Evolutionary conservation across 2,329 filamentous ascomycete genomes (phyloP).

Genomic region (Beauveria sp.): DNA sequence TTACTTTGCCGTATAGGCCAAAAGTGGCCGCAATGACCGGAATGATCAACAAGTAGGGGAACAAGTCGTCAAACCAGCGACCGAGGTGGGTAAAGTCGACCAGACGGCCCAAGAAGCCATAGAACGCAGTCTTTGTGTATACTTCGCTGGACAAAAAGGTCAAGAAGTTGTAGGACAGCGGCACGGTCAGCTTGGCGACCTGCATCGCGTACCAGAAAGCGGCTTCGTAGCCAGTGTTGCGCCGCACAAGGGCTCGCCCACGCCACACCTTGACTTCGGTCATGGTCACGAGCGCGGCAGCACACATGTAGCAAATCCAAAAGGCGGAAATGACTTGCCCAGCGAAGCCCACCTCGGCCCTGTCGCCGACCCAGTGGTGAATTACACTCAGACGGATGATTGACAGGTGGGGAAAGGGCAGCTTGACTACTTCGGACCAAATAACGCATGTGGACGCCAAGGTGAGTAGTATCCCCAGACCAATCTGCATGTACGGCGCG

Average conservation of each 20-base stretch:
- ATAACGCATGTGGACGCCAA: constrained; percentile 75
- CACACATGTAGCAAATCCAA: constrained; percentile 96
- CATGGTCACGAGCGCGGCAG: constrained; percentile 78
- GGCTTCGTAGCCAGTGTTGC: constrained; percentile 87
- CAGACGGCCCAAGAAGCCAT: constrained; percentile 72
- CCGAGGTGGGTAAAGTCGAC: constrained; percentile 80
- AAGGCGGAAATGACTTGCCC: constrained; percentile 76
- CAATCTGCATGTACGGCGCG: constrained; percentile 59
- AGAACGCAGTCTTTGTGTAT: constrained; percentile 75
- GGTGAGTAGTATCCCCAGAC: constrained; percentile 59
- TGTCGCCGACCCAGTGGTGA: constrained; percentile 65
- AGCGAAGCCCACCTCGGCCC: constrained; percentile 73
- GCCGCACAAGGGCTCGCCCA: constrained; percentile 78
- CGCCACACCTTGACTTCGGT: constrained; percentile 97
- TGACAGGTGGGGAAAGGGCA: constrained; percentile 69
- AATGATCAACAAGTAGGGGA: constrained; percentile 79
- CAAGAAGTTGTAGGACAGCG: constrained; percentile 91
- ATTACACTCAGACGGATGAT: constrained; percentile 59
- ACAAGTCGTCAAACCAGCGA: constrained; percentile 77
- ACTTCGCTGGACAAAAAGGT: constrained; percentile 72
- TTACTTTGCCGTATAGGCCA: constrained; percentile 78
- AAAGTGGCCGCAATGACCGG: constrained; percentile 82
- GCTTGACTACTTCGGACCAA: constrained; percentile 89
- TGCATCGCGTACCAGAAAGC: constrained; percentile 95
- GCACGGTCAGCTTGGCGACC: constrained; percentile 86